A percentile compares a stretch with the other conserved stretches of the same genome.
Conservation (phyloP, 768 basidiomycete species). For the Lyophyllum atratum region DNA sequence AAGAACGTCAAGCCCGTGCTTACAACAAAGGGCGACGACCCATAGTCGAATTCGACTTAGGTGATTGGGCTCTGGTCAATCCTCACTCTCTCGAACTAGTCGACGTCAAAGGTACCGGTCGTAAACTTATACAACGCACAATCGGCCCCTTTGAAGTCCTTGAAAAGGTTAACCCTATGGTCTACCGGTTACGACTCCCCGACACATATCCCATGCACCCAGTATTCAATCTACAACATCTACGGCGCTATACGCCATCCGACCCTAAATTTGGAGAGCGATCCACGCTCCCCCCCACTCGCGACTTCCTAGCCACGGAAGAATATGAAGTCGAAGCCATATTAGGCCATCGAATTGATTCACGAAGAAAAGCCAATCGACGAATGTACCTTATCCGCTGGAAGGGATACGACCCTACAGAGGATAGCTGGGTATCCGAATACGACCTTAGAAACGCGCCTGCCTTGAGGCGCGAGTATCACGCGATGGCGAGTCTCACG, state of each 20-base stretch:
- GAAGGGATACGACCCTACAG: background rate
- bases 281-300: background rate
- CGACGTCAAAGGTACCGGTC: constrained; percentile 20
- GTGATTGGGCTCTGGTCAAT: constrained; percentile 18
- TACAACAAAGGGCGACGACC: background rate
- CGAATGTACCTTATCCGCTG: background rate
- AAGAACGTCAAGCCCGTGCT: background rate
- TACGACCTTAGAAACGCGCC: background rate
- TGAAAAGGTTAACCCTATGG: constrained; percentile 22
- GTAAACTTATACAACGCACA: constrained; percentile 23
- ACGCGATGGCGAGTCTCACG: background rate
- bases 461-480: background rate
- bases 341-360: background rate
- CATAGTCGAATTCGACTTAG: constrained; percentile 8
- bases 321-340: background rate
- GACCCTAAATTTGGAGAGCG: background rate
- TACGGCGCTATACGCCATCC: background rate
- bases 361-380: background rate
- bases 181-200: constrained; percentile 23
- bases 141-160: constrained; percentile 28
- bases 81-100: constrained; percentile 26
- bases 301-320: background rate
- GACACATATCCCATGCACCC: constrained; percentile 27
- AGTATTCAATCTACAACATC: constrained; percentile 11
- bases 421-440: background rate